Conservation (phyloP, 2,329 filamentous ascomycete species). For the Penicillium occitanis region DNA sequence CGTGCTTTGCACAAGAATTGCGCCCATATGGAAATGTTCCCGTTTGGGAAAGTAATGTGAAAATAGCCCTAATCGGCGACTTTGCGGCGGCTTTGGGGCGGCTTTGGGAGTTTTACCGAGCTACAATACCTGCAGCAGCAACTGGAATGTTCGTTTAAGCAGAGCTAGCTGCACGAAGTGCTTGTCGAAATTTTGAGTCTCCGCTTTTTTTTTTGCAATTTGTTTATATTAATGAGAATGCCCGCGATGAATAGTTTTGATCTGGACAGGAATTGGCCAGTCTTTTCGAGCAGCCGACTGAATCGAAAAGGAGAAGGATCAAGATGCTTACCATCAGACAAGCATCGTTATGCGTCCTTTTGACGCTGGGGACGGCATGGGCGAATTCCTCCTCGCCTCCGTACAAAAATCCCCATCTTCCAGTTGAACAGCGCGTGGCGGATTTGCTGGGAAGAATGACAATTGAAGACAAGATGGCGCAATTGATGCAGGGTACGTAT, state of each 20-base stretch:
- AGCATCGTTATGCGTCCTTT: constrained; percentile 1
- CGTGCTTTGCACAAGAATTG: background rate
- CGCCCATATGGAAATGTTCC: constrained; percentile 12
- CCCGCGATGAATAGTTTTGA: background rate
- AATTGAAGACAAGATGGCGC: constrained; percentile 69
- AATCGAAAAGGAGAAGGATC: background rate
- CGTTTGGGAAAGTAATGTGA: background rate
- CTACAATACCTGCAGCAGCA: background rate
- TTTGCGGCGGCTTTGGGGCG: background rate
- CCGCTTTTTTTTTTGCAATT: constrained; percentile 8
- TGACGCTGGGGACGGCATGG: constrained; percentile 12
- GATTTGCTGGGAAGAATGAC: constrained; percentile 73
- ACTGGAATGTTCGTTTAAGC: background rate
- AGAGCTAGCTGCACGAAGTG: background rate
- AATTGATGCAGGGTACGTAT: constrained; percentile 58
- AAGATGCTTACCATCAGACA: background rate
- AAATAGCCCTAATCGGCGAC: constrained; percentile 12
- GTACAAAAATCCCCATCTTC: constrained; percentile 64
- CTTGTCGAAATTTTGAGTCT: background rate
- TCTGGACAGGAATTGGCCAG: background rate
- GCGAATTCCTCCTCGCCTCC: constrained; percentile 25
- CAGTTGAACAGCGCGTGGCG: constrained; percentile 63
- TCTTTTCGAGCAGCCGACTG: background rate
- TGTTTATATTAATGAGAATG: constrained; percentile 9
- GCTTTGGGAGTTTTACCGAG: constrained; percentile 8